Conservation (phyloP, 2,329 filamentous ascomycete species). For the Davidsoniella neocaledoniae region DNA sequence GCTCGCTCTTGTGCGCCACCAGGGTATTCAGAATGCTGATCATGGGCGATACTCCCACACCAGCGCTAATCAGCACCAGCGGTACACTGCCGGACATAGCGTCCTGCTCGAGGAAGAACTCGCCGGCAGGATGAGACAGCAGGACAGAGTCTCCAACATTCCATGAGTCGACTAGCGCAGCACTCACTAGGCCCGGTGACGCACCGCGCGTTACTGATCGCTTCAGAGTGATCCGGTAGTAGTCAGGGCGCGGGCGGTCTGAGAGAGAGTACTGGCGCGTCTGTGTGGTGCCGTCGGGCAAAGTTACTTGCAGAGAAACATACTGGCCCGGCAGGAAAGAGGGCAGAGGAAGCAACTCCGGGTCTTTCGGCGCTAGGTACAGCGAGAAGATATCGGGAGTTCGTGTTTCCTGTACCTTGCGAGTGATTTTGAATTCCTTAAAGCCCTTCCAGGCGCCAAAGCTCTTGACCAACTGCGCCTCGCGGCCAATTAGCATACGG, state of each 20-base stretch:
- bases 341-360: conserved; percentile 30
- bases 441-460: conserved; percentile 27
- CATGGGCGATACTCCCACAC: conserved; percentile 52
- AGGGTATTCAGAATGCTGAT: conserved; percentile 46
- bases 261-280: conserved; percentile 62
- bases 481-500: conserved; percentile 49
- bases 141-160: conserved; percentile 35
- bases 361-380: conserved; percentile 50
- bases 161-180: conserved; percentile 31
- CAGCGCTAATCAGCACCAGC: conserved; percentile 48
- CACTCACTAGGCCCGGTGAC: conserved; percentile 33
- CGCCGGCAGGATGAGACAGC: conserved; percentile 37
- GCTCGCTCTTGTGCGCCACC: conserved; percentile 13
- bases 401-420: conserved; percentile 38
- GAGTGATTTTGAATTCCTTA: conserved; percentile 37
- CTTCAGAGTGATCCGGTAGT: conserved; percentile 64
- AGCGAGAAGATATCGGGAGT: conserved; percentile 47
- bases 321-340: conserved; percentile 56
- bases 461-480: conserved; percentile 42
- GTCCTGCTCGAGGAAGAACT: conserved; percentile 42
- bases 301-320: conserved; percentile 44
- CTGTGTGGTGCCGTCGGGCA: conserved; percentile 48
- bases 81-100: conserved; percentile 28
- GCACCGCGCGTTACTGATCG: conserved; percentile 31
- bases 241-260: conserved; percentile 31